Evolutionary conservation across 192 early-diverging fungal species (phyloP), one percentile per base, ranked within the genome.

Genomic region (Podila verticillata): DNA sequence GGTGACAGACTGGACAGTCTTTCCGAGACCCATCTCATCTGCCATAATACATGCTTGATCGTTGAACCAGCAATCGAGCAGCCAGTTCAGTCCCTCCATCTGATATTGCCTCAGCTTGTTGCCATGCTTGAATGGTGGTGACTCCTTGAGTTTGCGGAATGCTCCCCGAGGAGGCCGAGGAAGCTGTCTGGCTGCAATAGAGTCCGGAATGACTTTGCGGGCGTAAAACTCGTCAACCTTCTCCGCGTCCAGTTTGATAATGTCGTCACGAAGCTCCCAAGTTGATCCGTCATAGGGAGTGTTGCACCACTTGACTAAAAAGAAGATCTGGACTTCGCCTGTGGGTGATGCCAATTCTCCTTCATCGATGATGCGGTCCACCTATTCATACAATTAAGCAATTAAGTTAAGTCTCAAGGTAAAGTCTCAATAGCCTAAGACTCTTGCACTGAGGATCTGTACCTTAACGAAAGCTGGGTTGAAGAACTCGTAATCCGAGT

Each of bases 41-140:
- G 98, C 98, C 96, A 99, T 98, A 65, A 99, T 99, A 74, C 96
- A 97, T 89, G 90, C 93, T 61, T 93, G 89, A 31, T 83, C 72
- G 63, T 89, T 90, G 81, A 89, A 91, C 87, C 93, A 95, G 66
- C 93, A 95, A 68, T 91, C 93, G 61, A 92, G 47, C 9, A 95
- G 80, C 94, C 94, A 95, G 73, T 95, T 95, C 22, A 95, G 73
- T 17, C 94, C 94, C 72, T 95, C 94, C 56, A 95, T 81, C 68
- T 95, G 94, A 65, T 95, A 95, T 29, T 90, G 62, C 10, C 94
- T 86, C 30, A 95, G 70, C 44, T 84, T 79, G 61, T 93, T 94
- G 22, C 88, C 90, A 66, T 93, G 88, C 61, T 92, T 93, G 70
- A 90, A 94, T 78, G 68, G 67, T 4, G 92, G 94, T 0, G 92